Conservation (phyloP, 306 rosid genomes). For the Quillaja saponaria region DNA sequence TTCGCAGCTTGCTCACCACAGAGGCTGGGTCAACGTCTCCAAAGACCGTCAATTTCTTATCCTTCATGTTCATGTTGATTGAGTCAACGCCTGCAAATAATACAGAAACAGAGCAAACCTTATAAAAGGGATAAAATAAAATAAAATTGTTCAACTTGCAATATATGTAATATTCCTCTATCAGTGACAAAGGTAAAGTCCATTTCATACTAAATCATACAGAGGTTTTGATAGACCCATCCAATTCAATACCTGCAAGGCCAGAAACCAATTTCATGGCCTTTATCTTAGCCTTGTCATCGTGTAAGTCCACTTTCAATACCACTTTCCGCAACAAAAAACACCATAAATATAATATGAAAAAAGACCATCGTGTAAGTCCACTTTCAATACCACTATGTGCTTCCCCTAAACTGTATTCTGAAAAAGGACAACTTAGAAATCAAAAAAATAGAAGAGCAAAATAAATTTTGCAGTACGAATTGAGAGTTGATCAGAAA, state of each 20-base stretch:
- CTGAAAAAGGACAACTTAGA: background rate
- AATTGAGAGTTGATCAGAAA: background rate
- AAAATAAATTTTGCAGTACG: too few relatives aligned
- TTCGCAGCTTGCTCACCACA: constrained; percentile 61
- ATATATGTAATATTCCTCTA: too few relatives aligned
- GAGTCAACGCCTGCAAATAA: constrained; percentile 70
- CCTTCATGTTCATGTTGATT: constrained; percentile 86
- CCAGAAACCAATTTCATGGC: constrained; percentile 69
- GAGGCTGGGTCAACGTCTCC: constrained; percentile 67
- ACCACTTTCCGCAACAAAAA: constrained; percentile 65
- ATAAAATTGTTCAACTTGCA: background rate
- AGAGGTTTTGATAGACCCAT: background rate
- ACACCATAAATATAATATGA: too few relatives aligned
- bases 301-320: constrained; percentile 68
- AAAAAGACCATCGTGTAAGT: constrained; percentile 71
- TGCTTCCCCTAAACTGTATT: too few relatives aligned
- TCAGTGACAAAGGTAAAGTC: too few relatives aligned
- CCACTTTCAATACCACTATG: constrained; percentile 72
- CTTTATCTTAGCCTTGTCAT: constrained; percentile 69
- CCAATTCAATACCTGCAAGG: constrained; percentile 47
- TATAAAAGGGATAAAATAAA: background rate
- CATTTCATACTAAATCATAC: constrained; percentile 9
- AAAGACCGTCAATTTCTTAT: constrained; percentile 63
- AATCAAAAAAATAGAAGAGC: background rate
- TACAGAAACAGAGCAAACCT: background rate